Percentiles rank a stretch among this genome's conserved stretches.
phyloP scores from a whole-genome alignment of 129 eudicot genomes.

The Ambrosia artemisiifolia region DNA sequence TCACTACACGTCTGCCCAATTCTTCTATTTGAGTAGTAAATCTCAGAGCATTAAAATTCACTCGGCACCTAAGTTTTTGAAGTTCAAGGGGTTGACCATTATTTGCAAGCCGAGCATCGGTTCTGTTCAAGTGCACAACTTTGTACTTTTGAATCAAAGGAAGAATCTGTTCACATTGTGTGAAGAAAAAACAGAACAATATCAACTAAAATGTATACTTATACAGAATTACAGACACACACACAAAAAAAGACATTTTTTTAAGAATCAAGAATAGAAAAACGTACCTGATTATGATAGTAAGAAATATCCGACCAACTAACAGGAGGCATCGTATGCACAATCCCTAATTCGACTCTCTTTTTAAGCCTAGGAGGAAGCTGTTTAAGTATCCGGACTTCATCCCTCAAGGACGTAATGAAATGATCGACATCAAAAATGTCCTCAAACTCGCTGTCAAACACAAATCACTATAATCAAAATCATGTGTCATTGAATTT shows the following conservation, averaged over 20 bases:
- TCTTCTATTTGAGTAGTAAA: conserved; percentile 93
- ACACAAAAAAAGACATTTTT: background rate
- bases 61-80: conserved; percentile 91
- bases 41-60: conserved; percentile 69
- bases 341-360: conserved; percentile 74
- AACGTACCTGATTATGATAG: conserved; percentile 73
- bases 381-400: conserved; percentile 80
- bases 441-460: conserved; percentile 86
- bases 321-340: conserved; percentile 82
- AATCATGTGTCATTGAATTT: background rate
- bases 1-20: conserved; percentile 73
- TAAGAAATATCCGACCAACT: conserved; percentile 98
- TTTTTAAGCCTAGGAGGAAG: conserved; percentile 88
- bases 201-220: background rate
- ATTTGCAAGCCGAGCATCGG: conserved; percentile 97
- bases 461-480: conserved; percentile 2
- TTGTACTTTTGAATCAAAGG: conserved; percentile 81
- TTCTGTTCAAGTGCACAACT: conserved; percentile 89
- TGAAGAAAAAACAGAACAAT: background rate
- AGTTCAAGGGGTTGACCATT: conserved; percentile 72
- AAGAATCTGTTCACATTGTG: conserved; percentile 59
- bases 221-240: too few relatives aligned
- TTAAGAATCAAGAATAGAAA: background rate
- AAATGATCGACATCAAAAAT: conserved; percentile 98
- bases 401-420: conserved; percentile 90